Evolutionary conservation across 2,329 filamentous ascomycete genomes (phyloP).

Genomic region (Aspergillus novoparasiticus): DNA sequence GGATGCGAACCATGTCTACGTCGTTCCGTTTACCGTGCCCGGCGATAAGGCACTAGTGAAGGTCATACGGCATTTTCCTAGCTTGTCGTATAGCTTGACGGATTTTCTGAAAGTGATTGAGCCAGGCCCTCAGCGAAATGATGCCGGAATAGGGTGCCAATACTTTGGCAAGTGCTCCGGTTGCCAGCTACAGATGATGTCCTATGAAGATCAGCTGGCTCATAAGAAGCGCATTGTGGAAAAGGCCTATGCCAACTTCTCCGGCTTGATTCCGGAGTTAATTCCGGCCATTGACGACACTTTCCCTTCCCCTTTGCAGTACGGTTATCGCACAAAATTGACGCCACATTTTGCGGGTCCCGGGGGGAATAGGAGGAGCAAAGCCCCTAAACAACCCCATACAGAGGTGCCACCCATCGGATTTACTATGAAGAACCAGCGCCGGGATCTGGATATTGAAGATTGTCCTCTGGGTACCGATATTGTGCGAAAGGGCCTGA

Average conservation of each 20-base stretch:
- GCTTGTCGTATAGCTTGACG: slow-evolving; percentile 71
- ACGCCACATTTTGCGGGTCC: slow-evolving; percentile 94
- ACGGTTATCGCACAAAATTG: slow-evolving; percentile 93
- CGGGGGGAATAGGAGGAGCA: slow-evolving; percentile 53
- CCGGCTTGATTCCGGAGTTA: slow-evolving; percentile 72
- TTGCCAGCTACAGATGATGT: slow-evolving; percentile 97
- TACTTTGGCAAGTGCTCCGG: slow-evolving; percentile 89
- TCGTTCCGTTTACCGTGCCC: slow-evolving; percentile 84
- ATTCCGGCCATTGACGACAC: slow-evolving; percentile 80
- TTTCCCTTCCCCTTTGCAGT: slow-evolving; percentile 86
- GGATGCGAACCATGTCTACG: slow-evolving; percentile 71
- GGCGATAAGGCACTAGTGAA: slow-evolving; percentile 81
- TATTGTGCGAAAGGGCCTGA: slow-evolving; percentile 78
- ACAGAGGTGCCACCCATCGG: slow-evolving; percentile 74
- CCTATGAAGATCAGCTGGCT: slow-evolving; percentile 79
- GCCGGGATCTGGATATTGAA: slow-evolving; percentile 86
- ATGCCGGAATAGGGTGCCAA: slow-evolving; percentile 73
- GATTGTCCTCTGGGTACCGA: slow-evolving; percentile 95
- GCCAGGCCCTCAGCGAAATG: slow-evolving; percentile 75
- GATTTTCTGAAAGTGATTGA: slow-evolving; percentile 79
- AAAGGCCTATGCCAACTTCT: slow-evolving; percentile 91
- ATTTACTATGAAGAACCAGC: slow-evolving; percentile 82
- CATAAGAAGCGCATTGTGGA: slow-evolving; percentile 86
- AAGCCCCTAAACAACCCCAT: slow-evolving; percentile 50
- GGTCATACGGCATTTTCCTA: slow-evolving; percentile 69